Conservation (phyloP, 768 basidiomycete species). For the Termitomyces sp. region DNA sequence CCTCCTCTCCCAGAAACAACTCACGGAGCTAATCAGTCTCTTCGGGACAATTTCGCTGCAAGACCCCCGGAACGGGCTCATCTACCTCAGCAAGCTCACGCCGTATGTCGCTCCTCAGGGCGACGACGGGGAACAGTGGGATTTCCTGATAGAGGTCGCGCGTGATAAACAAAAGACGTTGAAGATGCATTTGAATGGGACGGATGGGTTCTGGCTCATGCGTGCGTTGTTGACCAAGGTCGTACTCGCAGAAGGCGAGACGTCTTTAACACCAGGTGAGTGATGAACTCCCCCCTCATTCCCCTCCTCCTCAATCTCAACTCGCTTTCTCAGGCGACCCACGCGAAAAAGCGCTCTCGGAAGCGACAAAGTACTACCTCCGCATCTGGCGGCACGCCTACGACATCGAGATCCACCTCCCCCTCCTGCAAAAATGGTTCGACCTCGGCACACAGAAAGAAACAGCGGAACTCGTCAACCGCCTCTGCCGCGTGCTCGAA, state of each 20-base stretch:
- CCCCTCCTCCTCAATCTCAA: background rate
- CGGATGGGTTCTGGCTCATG: conserved; percentile 66
- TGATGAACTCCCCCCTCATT: background rate
- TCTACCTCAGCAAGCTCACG: conserved; percentile 27
- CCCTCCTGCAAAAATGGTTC: conserved; percentile 40
- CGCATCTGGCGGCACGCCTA: conserved; percentile 31
- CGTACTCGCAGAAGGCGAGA: conserved; percentile 17
- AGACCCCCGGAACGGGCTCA: conserved; percentile 16
- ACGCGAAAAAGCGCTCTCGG: conserved; percentile 16
- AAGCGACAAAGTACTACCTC: conserved; percentile 36
- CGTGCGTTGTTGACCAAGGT: conserved; percentile 33
- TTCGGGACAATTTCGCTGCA: conserved; percentile 46
- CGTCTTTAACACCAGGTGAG: conserved; percentile 9
- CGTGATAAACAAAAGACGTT: conserved; percentile 34
- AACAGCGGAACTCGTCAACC: conserved; percentile 25
- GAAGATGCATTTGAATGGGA: conserved; percentile 27
- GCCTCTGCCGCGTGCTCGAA: conserved; percentile 33
- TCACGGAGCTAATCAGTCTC: conserved; percentile 39
- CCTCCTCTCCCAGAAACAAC: conserved; percentile 29
- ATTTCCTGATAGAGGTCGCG: conserved; percentile 39
- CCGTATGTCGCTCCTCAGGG: conserved; percentile 17
- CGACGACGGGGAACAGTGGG: conserved; percentile 37
- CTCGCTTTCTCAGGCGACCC: conserved; percentile 13
- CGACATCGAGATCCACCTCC: conserved; percentile 39
- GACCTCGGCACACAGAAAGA: conserved; percentile 20